These are phyloP conservation scores for Neonectria ditissima DNA, from an alignment of 2,329 filamentous ascomycete species.

Conservation along the genomic window DNA sequence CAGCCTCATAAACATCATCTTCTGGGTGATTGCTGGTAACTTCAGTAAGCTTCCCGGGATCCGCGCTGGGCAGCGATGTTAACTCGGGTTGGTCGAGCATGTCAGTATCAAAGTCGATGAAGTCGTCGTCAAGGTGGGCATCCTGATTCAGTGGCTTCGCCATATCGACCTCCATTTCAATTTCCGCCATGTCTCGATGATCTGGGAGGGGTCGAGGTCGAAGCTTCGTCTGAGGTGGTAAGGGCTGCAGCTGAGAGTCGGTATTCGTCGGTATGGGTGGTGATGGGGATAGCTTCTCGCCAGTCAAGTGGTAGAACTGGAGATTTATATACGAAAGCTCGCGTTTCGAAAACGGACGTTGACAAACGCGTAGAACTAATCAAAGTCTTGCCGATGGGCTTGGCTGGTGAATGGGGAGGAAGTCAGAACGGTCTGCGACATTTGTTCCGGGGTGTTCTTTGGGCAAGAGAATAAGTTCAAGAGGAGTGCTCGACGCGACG, in stretches of 20 bases:
- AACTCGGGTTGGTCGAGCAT: conserved; percentile 41
- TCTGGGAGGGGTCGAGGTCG: neutral
- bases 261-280: neutral
- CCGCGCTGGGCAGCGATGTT: conserved; percentile 12
- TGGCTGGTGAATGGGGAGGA: conserved; percentile 27
- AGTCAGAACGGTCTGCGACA: conserved; percentile 40
- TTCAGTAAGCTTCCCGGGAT: conserved; percentile 18
- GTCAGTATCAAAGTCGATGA: conserved; percentile 55
- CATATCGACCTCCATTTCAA: conserved; percentile 50
- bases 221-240: neutral
- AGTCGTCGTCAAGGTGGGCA: conserved; percentile 47
- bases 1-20: conserved; percentile 36
- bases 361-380: conserved; percentile 30
- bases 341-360: neutral
- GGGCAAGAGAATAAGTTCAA: neutral
- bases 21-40: conserved; percentile 23
- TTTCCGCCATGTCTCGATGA: conserved; percentile 42
- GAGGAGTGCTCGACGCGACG: neutral
- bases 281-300: neutral
- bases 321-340: neutral
- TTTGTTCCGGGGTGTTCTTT: conserved; percentile 35
- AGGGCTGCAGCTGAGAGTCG: conserved; percentile 2
- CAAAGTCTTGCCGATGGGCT: conserved; percentile 30
- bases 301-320: neutral
- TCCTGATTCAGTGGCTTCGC: conserved; percentile 41